phyloP scores from a whole-genome alignment of 2,329 filamentous ascomycete genomes.

The Colletotrichum tropicicola region DNA sequence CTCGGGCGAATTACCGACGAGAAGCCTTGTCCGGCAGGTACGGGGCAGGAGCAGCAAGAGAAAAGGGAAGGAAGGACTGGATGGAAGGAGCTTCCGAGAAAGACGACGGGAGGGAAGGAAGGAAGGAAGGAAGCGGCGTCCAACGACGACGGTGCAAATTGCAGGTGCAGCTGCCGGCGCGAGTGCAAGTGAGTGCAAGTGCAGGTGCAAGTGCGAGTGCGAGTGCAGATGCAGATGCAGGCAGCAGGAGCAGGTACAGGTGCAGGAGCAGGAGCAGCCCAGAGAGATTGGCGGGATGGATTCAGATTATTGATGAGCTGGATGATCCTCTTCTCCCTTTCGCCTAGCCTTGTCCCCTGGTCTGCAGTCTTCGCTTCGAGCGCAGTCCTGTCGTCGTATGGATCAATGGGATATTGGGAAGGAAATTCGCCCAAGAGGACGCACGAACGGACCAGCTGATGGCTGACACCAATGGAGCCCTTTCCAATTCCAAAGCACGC shows the following conservation, averaged over 20 bases:
- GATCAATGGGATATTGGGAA: no score
- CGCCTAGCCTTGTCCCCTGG: no score
- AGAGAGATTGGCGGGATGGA: background rate
- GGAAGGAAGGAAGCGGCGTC: slow-evolving; percentile 1
- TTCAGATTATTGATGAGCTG: background rate
- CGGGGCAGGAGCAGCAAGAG: background rate
- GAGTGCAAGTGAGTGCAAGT: background rate
- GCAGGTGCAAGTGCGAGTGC: background rate
- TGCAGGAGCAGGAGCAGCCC: background rate
- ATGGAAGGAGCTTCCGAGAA: background rate
- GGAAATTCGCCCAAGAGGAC: no score
- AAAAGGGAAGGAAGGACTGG: background rate
- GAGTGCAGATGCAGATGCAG: background rate
- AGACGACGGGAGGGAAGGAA: background rate
- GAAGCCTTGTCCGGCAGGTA: background rate
- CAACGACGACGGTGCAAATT: background rate
- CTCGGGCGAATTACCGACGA: slow-evolving; percentile 15
- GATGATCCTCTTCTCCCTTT: slow-evolving; percentile 12
- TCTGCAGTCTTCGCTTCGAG: background rate
- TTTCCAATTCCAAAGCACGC: background rate
- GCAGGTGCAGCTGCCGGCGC: slow-evolving; percentile 12
- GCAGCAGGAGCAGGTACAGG: background rate
- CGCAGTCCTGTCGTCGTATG: background rate
- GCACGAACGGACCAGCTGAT: background rate
- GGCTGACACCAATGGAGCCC: background rate